A percentile compares a stretch with the other conserved stretches of the same genome.
Evolutionary conservation across 164 flowering plant genomes (phyloP).

Genomic region (Euptelea pleiosperma): DNA sequence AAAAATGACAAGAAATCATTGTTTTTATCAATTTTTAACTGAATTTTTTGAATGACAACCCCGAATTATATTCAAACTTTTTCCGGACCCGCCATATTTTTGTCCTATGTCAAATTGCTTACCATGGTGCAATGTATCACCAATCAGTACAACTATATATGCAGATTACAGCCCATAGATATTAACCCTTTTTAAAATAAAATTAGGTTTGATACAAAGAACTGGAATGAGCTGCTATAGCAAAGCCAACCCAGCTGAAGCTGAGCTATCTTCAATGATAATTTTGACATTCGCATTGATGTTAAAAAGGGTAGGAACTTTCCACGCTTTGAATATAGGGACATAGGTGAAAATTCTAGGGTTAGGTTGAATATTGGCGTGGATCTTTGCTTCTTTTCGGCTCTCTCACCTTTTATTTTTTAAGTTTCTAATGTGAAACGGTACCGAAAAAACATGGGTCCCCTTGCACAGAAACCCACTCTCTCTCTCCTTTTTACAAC

Average conservation of each 20-base stretch:
- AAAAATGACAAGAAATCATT: too few relatives aligned
- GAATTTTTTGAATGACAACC: too few relatives aligned
- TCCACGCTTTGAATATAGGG: slow-evolving; percentile 4
- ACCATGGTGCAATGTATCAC: too few relatives aligned
- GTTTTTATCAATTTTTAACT: too few relatives aligned
- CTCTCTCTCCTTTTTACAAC: slow-evolving; percentile 5
- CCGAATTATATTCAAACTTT: too few relatives aligned
- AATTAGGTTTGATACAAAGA: too few relatives aligned
- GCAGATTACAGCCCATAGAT: too few relatives aligned
- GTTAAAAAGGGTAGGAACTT: neutral
- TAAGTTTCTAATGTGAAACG: slow-evolving; percentile 5
- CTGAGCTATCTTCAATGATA: neutral
- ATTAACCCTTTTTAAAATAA: too few relatives aligned
- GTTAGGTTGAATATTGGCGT: slow-evolving; percentile 14
- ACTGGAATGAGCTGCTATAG: too few relatives aligned
- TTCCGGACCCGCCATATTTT: too few relatives aligned
- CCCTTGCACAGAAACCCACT: neutral
- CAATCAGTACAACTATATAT: too few relatives aligned
- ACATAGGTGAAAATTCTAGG: neutral
- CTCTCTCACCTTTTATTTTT: neutral
- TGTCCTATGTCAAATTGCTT: too few relatives aligned
- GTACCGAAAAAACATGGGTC: slow-evolving; percentile 5
- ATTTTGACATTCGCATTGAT: slow-evolving; percentile 5
- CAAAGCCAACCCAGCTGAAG: neutral
- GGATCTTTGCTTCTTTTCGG: slow-evolving; percentile 3